Conservation (phyloP, 1,139 yeast species). For the Yamadazyma sp. region DNA sequence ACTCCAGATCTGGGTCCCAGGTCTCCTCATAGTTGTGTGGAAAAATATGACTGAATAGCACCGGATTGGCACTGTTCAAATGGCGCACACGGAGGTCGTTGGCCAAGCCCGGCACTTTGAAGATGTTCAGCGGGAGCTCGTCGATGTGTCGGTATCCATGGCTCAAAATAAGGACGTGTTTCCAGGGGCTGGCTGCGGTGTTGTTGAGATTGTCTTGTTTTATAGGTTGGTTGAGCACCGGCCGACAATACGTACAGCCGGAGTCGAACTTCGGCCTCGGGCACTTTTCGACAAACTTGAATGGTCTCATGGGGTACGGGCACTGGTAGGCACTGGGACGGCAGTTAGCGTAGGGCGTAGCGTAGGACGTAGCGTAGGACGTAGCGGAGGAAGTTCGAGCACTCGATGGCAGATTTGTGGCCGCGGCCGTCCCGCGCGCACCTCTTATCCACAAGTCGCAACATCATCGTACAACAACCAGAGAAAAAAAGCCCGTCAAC, state of each 20-base stretch:
- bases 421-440: too few relatives aligned
- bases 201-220: conserved; percentile 41
- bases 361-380: too few relatives aligned
- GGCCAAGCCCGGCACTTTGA: conserved; percentile 36
- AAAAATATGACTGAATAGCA: conserved; percentile 48
- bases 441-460: too few relatives aligned
- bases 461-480: too few relatives aligned
- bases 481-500: too few relatives aligned
- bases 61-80: conserved; percentile 37
- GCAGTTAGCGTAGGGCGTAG: too few relatives aligned
- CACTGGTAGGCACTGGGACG: too few relatives aligned
- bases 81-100: conserved; percentile 4
- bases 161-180: conserved; percentile 56
- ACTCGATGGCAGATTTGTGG: too few relatives aligned
- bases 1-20: conserved; percentile 17
- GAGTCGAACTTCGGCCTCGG: conserved; percentile 57
- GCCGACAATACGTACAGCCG: conserved; percentile 60
- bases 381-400: too few relatives aligned
- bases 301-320: conserved; percentile 4
- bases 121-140: conserved; percentile 61
- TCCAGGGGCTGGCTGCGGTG: conserved; percentile 53
- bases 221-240: conserved; percentile 50
- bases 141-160: conserved; percentile 28
- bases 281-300: conserved; percentile 28
- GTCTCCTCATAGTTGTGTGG: conserved; percentile 11